Evolutionary conservation across 208 protist species (phyloP).

Genomic region (Leishmania guyanensis): DNA sequence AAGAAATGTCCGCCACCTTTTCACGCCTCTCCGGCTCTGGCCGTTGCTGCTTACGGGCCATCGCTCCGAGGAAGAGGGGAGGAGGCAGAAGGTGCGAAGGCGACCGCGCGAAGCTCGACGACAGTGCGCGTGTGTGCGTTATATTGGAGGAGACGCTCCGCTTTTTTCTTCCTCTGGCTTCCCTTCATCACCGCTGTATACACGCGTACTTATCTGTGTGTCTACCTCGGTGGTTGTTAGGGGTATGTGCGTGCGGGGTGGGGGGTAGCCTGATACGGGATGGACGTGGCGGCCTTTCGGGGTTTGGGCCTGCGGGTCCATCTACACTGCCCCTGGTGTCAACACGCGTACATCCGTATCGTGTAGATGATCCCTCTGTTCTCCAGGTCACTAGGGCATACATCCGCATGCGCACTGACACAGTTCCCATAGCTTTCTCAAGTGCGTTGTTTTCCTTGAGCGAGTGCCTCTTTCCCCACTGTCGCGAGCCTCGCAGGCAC

Average conservation of each 20-base stretch:
- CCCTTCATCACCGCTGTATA: neutral
- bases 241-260: neutral
- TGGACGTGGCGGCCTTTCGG: neutral
- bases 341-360: neutral
- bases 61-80: neutral
- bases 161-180: neutral
- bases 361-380: neutral
- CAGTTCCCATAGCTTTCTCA: neutral
- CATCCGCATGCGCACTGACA: neutral
- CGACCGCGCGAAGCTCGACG: neutral
- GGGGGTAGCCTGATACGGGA: neutral
- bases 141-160: neutral
- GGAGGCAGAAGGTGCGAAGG: neutral
- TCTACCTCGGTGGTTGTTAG: neutral
- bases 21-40: neutral
- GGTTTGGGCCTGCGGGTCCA: neutral
- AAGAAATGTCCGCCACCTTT: neutral
- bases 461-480: neutral
- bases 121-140: neutral
- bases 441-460: neutral
- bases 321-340: neutral
- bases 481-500: neutral
- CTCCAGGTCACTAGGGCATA: neutral
- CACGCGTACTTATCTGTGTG: neutral
- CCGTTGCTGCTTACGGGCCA: neutral